Evolutionary conservation across 1,284 basidiomycete species (phyloP).

Genomic region (Cutaneotrichosporon sp.): DNA sequence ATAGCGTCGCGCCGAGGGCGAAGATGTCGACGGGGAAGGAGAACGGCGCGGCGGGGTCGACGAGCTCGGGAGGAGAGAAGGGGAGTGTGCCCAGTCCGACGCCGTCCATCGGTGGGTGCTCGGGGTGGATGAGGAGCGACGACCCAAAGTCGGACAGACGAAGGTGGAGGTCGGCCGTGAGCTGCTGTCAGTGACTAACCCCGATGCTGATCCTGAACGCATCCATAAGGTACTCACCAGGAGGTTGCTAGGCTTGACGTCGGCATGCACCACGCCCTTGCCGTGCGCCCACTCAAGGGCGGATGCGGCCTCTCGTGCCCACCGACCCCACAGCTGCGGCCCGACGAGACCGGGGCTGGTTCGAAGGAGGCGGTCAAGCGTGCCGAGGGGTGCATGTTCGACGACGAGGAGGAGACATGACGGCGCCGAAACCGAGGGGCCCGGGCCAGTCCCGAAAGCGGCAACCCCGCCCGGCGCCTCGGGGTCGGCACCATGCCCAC

Average conservation of each 20-base stretch:
- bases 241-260: conserved; percentile 55
- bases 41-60: conserved; percentile 51
- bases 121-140: conserved; percentile 52
- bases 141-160: conserved; percentile 57
- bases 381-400: conserved; percentile 52
- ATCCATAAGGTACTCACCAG: conserved; percentile 34
- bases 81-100: conserved; percentile 56
- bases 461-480: neutral
- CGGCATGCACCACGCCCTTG: conserved; percentile 55
- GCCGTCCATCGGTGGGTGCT: conserved; percentile 52
- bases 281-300: conserved; percentile 55
- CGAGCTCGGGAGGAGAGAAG: conserved; percentile 58
- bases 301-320: conserved; percentile 50
- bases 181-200: conserved; percentile 23
- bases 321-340: conserved; percentile 45
- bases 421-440: neutral
- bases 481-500: neutral
- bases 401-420: conserved; percentile 48
- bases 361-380: conserved; percentile 50
- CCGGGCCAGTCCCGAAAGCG: conserved; percentile 7
- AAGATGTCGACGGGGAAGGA: conserved; percentile 57
- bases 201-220: neutral
- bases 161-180: conserved; percentile 49
- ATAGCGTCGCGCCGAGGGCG: conserved; percentile 56
- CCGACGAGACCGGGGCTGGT: conserved; percentile 47